phyloP scores from a whole-genome alignment of 140 eudicot genomes.

The Ambrosia hybrid region DNA sequence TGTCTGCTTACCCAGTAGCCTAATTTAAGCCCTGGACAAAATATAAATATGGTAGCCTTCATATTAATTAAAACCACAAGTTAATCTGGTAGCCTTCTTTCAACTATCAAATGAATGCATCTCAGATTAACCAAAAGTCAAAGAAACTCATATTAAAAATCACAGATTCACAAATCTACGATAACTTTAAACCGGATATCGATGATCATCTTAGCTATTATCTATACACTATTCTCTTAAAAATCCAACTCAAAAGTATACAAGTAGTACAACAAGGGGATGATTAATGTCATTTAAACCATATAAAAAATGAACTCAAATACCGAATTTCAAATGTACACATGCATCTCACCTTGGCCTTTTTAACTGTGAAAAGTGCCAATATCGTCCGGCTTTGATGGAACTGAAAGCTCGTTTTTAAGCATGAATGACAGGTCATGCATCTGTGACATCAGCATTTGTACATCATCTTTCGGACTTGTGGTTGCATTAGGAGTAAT shows the following conservation, averaged over 20 bases:
- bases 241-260: conserved; percentile 31
- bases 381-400: conserved; percentile 33
- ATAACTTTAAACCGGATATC: conserved; percentile 13
- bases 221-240: conserved; percentile 29
- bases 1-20: too few species aligned
- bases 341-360: conserved; percentile 16
- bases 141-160: conserved; percentile 5
- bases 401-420: conserved; percentile 52
- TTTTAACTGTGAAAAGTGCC: conserved; percentile 22
- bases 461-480: conserved; percentile 37
- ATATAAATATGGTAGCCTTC: neutral
- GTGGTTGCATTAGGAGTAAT: conserved; percentile 15
- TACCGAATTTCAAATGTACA: conserved; percentile 20
- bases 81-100: conserved; percentile 4
- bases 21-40: too few species aligned
- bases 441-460: conserved; percentile 68
- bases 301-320: neutral
- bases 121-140: neutral
- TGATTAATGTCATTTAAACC: conserved; percentile 6
- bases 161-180: conserved; percentile 4
- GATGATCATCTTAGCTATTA: conserved; percentile 18
- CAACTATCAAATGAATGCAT: conserved; percentile 7
- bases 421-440: conserved; percentile 91
- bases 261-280: conserved; percentile 33
- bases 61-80: neutral